Evolutionary conservation across 2,329 filamentous ascomycete species (phyloP), one percentile per base, ranked within the genome.

Genomic region (Alternaria sp.): DNA sequence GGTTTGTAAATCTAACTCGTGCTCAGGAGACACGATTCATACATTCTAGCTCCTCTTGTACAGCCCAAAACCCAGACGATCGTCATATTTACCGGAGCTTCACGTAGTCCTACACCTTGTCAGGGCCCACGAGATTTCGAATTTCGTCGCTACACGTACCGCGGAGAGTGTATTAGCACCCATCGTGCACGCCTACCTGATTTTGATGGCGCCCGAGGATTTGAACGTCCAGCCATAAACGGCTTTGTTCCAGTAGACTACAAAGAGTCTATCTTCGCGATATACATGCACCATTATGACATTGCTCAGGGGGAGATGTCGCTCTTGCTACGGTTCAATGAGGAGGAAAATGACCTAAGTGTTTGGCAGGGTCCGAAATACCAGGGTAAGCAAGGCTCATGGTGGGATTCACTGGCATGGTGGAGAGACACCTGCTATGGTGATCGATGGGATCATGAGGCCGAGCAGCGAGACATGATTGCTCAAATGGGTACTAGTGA

Each of bases 361-460:
- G 40, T 32, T 34, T 52, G 41, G 27, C 34, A 46, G 12, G 38
- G 18, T 12, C 30, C 41, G 14, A 6, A 16, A 30, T 20, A 27
- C 2, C 32, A 22, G 16, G 34, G 14, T 16, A 38, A 38, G n/a
- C 34, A 38, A 38, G 34, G 34, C 34, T 38, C 16, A 16, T 38
- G 16, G 34, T 9, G 30, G 20, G 14, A 32, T n/a, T 41, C 41
- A 12, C 28, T 54, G 14, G 52, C 41, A 8, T 70, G 64, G 60
- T 72, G 67, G 68, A 64, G 67, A n/a, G 63, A 69, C 16, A 62
- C 54, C 1, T 67, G 61, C 30, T 65, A 65, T 25, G 46, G 44
- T 14, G 22, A 20, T 7, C 2, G 3, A 11, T 14, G 18, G 36
- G 18, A 46, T 1, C 7, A 11, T 9, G 9, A 22, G 32, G 22